Evolutionary conservation across 768 basidiomycete species (phyloP).

Genomic region (Tubosaeta sp.): DNA sequence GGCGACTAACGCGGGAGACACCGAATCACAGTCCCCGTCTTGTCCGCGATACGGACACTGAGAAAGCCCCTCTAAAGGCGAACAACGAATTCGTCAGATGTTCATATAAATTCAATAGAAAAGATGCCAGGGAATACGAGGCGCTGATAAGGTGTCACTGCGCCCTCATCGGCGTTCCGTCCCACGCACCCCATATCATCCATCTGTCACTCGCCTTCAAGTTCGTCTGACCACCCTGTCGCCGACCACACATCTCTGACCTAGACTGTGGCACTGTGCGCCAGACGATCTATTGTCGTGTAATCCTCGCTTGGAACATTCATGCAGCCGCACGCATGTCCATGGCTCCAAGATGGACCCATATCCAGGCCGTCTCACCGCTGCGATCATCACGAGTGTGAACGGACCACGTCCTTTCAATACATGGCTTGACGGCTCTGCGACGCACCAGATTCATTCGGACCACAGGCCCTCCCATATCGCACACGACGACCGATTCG

Average conservation of each 20-base stretch:
- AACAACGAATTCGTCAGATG: background rate
- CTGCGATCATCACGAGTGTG: background rate
- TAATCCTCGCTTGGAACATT: background rate
- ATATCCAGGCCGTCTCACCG: background rate
- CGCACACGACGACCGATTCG: too few relatives aligned
- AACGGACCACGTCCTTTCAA: background rate
- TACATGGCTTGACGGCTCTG: background rate
- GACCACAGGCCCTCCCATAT: background rate
- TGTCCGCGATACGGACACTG: constrained; percentile 1
- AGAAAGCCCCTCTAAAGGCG: background rate
- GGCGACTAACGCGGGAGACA: background rate
- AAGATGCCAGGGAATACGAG: background rate
- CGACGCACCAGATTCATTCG: background rate
- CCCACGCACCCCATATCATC: background rate
- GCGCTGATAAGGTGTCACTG: background rate
- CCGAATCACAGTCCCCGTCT: background rate
- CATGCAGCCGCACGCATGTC: background rate
- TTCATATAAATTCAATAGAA: background rate
- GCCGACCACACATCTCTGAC: background rate
- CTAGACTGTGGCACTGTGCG: background rate
- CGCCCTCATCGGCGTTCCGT: background rate
- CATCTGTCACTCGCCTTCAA: background rate
- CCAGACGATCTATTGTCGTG: background rate
- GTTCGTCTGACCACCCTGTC: background rate
- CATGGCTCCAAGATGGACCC: background rate